These are phyloP conservation scores for Penicillium cosmopolitanum DNA, from an alignment of 495 filamentous ascomycete genomes.

Conservation along the genomic window DNA sequence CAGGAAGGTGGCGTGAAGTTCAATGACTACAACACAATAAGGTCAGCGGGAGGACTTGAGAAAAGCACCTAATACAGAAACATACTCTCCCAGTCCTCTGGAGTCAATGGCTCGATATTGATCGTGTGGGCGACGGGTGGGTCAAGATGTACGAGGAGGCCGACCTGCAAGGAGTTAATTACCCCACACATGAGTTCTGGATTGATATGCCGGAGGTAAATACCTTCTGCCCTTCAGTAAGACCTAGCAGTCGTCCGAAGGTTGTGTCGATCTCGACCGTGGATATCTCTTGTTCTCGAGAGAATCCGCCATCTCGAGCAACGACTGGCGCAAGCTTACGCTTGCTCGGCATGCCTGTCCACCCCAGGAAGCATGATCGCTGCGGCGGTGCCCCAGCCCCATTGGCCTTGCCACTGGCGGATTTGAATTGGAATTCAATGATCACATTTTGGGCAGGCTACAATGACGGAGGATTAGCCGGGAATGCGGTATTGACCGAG, in stretches of 20 bases:
- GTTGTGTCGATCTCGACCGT: slow-evolving; percentile 88
- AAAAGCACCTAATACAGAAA: slow-evolving; percentile 2
- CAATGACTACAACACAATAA: slow-evolving; percentile 66
- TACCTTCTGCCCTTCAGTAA: slow-evolving; percentile 86
- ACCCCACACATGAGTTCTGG: slow-evolving; percentile 12
- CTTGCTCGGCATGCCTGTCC: slow-evolving; percentile 97
- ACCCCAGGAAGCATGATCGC: slow-evolving; percentile 82
- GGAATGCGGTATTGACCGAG: slow-evolving; percentile 2
- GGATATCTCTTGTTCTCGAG: slow-evolving; percentile 71
- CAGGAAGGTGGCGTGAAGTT: slow-evolving; percentile 91
- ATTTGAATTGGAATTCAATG: slow-evolving; percentile 78
- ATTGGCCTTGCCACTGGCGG: slow-evolving; percentile 41
- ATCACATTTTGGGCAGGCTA: slow-evolving; percentile 94
- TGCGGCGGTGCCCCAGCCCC: slow-evolving; percentile 51
- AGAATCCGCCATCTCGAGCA: slow-evolving; percentile 66
- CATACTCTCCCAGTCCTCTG: slow-evolving; percentile 90
- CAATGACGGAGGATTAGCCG: slow-evolving; percentile 18
- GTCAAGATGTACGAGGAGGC: slow-evolving; percentile 77
- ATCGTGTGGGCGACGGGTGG: slow-evolving; percentile 88
- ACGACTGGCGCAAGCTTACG: slow-evolving; percentile 73
- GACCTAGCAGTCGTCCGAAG: slow-evolving; percentile 79
- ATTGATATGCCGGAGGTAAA: slow-evolving; percentile 22
- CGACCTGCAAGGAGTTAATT: slow-evolving; percentile 53
- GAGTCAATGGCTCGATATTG: slow-evolving; percentile 92
- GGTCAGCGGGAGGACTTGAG: slow-evolving; percentile 12